phyloP scores from a whole-genome alignment of 2,329 filamentous ascomycete genomes.

The Ascomycota sp. region DNA sequence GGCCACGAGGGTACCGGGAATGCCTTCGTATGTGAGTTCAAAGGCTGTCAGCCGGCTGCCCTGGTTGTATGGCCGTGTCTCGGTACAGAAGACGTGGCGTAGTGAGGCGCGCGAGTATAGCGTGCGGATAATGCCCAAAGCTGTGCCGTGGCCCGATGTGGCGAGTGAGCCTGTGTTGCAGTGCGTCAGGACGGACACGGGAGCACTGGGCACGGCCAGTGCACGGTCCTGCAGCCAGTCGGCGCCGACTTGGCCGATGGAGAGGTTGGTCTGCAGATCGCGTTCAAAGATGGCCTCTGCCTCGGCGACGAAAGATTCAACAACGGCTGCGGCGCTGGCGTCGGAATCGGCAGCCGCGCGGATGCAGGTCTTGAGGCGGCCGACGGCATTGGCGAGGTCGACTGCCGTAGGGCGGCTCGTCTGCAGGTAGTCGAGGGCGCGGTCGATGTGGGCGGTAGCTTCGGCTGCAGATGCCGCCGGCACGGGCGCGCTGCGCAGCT shows the following conservation, averaged over 20 bases:
- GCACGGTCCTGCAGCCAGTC: conserved; percentile 53
- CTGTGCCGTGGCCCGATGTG: conserved; percentile 92
- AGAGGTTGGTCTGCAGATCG: conserved; percentile 69
- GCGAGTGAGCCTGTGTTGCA: conserved; percentile 96
- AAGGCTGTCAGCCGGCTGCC: conserved; percentile 86
- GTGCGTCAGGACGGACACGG: conserved; percentile 72
- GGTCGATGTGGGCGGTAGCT: conserved; percentile 47
- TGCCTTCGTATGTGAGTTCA: conserved; percentile 81
- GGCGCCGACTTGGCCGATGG: conserved; percentile 65
- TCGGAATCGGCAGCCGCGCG: conserved; percentile 23
- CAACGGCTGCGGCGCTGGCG: conserved; percentile 25
- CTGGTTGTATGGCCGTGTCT: conserved; percentile 95
- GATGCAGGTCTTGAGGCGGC: conserved; percentile 48
- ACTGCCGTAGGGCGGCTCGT: conserved; percentile 84
- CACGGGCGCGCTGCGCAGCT: conserved; percentile 36
- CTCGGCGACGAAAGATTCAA: conserved; percentile 48
- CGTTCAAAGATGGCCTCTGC: conserved; percentile 73
- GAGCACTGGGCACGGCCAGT: conserved; percentile 21
- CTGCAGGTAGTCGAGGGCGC: conserved; percentile 66
- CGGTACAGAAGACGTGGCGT: conserved; percentile 78
- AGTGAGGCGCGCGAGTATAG: conserved; percentile 44
- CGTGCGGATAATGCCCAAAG: conserved; percentile 77
- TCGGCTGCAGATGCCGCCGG: conserved; percentile 26
- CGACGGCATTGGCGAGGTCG: conserved; percentile 75
- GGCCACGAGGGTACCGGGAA: conserved; percentile 77